Evolutionary conservation across 352 stramenopile species (phyloP).

Genomic region (Globisporangium nagaii): DNA sequence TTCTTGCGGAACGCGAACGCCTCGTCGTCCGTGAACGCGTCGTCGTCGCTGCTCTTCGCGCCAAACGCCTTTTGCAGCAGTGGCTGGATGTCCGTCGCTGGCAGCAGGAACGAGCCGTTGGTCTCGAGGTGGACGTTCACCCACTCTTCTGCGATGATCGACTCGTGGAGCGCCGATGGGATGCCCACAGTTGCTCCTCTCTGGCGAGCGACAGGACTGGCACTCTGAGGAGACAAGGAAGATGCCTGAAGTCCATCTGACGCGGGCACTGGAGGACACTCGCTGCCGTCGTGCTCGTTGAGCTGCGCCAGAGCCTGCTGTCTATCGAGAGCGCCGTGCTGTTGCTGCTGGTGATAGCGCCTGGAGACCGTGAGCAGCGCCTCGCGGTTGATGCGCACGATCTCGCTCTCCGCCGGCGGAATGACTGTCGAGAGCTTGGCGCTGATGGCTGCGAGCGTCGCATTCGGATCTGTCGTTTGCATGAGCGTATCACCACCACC

Average conservation of each 20-base stretch:
- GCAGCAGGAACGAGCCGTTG: conserved; percentile 42
- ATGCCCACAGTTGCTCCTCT: conserved; percentile 15
- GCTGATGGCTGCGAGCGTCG: conserved; percentile 57
- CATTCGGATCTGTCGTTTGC: conserved; percentile 22
- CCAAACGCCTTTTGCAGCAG: conserved; percentile 24
- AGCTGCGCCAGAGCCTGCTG: not conserved
- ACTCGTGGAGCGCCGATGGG: conserved; percentile 44
- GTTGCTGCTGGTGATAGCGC: conserved; percentile 12
- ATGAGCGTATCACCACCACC: too few species aligned
- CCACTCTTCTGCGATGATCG: conserved; percentile 72
- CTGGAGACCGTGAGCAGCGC: conserved; percentile 18
- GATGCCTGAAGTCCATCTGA: not conserved
- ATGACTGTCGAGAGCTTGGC: conserved; percentile 43
- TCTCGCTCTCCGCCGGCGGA: conserved; percentile 63
- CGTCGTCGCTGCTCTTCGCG: conserved; percentile 29
- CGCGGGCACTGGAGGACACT: not conserved
- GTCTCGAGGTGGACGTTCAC: conserved; percentile 73
- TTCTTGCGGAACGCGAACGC: conserved; percentile 41
- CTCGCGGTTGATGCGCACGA: conserved; percentile 63
- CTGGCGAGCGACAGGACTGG: conserved; percentile 7
- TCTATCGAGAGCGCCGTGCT: not conserved
- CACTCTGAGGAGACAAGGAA: not conserved
- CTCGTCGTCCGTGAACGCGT: conserved; percentile 31
- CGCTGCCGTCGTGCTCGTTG: not conserved
- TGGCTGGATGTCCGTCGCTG: conserved; percentile 34